Percentiles rank a stretch among this genome's conserved stretches.
These are phyloP conservation scores for Thermoascus crustaceus DNA, from an alignment of 2,329 filamentous ascomycete species.

Conservation along the genomic window DNA sequence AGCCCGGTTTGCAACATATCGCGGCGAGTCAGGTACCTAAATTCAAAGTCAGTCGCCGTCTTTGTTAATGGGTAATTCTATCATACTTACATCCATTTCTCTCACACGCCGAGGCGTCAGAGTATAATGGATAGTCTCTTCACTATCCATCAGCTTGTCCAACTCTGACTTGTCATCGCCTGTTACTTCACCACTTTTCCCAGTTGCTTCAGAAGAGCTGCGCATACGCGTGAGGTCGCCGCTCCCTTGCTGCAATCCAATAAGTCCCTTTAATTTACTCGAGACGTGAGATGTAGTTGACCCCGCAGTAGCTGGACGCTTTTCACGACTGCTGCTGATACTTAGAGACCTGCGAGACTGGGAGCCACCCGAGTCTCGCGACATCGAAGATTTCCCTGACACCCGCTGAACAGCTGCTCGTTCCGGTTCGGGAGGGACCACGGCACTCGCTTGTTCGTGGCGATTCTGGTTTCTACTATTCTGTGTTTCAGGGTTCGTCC, in stretches of 20 bases:
- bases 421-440: constrained; percentile 21
- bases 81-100: constrained; percentile 58
- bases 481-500: constrained; percentile 18
- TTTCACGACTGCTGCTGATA: constrained; percentile 29
- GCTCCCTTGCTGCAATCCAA: constrained; percentile 24
- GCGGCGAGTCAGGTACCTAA: constrained; percentile 22
- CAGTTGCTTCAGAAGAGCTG: constrained; percentile 29
- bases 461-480: constrained; percentile 16
- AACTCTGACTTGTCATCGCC: constrained; percentile 58
- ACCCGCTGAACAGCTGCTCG: constrained; percentile 36
- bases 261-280: constrained; percentile 36
- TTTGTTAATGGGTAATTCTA: too few species aligned
- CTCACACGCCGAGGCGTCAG: constrained; percentile 73
- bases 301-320: constrained; percentile 32
- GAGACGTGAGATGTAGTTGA: constrained; percentile 34
- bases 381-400: constrained; percentile 21
- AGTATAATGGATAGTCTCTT: constrained; percentile 75
- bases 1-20: constrained; percentile 23
- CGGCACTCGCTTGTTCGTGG: constrained; percentile 13
- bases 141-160: constrained; percentile 72
- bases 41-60: not conserved
- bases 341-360: constrained; percentile 33
- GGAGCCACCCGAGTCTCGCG: constrained; percentile 16
- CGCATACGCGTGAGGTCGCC: constrained; percentile 22
- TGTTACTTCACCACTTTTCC: constrained; percentile 19